Evolutionary conservation across 495 filamentous ascomycete genomes (phyloP), one percentile per base, ranked within the genome.

Genomic region (Collariella sp.): DNA sequence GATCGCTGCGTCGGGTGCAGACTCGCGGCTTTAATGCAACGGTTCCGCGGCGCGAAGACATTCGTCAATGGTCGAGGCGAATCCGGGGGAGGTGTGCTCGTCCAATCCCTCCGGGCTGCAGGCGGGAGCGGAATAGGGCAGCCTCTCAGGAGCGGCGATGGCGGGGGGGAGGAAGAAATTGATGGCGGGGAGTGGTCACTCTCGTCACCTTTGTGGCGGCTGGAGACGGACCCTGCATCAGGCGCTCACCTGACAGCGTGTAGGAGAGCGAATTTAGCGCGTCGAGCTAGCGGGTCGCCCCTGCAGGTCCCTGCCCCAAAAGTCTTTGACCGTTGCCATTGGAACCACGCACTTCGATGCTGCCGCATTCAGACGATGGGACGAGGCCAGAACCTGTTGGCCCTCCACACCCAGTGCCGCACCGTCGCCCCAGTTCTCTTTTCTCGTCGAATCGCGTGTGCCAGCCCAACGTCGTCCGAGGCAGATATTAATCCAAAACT

Each of bases 231-330:
- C 59, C 59, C 57, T 63, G 59, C 58, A 53, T 56, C 41, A 29
- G 24, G 23, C 33, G 23, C 51, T 66, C 63, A 66, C 59, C 61
- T 68, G 65, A 68, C 63, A 62, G 43, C 65, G 65, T 61, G 65
- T 58, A 55, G 56, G 46, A 39, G 52, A 54, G 33, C 29, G 46
- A 38, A 61, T 22, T 50, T 64, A 58, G 62, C 62, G 57, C 50
- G 62, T 55, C 46, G 38, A 51, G 46, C 57, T 38, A 40, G 55
- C 45, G 38, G 19, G 18, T 34, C 12, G 19, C 33, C 45, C 50
- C 46, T 39, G 35, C 41, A 38, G 33, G 50, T 16, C 40, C 45
- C 56, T 52, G 48, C 49, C 40, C 54, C 19, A 31, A 41, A n/a
- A 16, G 15, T 13, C 39, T 42, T 5, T 26, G 40, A 20, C 50